Base-by-base conservation (phyloP, 495 filamentous ascomycete genomes). In the Podospora comata region DNA sequence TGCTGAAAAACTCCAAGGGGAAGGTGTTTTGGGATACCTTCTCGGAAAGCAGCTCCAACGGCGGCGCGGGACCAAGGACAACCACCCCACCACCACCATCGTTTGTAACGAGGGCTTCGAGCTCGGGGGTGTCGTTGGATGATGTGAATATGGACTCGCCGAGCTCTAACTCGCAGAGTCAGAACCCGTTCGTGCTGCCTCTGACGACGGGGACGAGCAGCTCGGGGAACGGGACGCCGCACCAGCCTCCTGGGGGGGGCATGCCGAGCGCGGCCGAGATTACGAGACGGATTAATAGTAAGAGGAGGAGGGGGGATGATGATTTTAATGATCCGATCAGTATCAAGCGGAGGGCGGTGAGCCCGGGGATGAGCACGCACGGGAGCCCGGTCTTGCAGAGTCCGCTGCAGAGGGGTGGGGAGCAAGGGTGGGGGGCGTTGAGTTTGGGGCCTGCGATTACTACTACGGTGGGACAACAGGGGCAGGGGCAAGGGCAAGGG, bases 281-380 rank as follows among this genome's bases (percentile, higher is more conserved):
- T 44, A 86, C 88, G 7, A 84, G 88, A 65, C 83, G 85, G 70
- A 85, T 86, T 60, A 87, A 88, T 75, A 89, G 83, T 75, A 96
- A 97, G 75, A 88, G 94, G 19, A 85, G 92, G 55, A 86, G 92
- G 34, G 20, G 20, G 19, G 95, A 97, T 67, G 95, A 98, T 74
- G 92, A 97, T 70, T 91, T 97, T 67, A 93, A 98, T 75, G 94
- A 98, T 75, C 89, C 91, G 7, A 87, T 89, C 16, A 89, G 90
- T 66, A 91, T 99, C 81, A 99, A 99, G 79, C 86, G 95, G 20
- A 87, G 95, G 39, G 95, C 95, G 15, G 95, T 99, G 2, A 95
- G 91, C 55, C 95, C 95, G 5, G 92, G 95, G 18, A 87, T 97
- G 84, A 96, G 93, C 73, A 90, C 90, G 3, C 91, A 96, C 73